These are phyloP conservation scores for Melanopsichium pennsylvanicum DNA, from an alignment of 1,284 basidiomycete species.

Conservation along the genomic window DNA sequence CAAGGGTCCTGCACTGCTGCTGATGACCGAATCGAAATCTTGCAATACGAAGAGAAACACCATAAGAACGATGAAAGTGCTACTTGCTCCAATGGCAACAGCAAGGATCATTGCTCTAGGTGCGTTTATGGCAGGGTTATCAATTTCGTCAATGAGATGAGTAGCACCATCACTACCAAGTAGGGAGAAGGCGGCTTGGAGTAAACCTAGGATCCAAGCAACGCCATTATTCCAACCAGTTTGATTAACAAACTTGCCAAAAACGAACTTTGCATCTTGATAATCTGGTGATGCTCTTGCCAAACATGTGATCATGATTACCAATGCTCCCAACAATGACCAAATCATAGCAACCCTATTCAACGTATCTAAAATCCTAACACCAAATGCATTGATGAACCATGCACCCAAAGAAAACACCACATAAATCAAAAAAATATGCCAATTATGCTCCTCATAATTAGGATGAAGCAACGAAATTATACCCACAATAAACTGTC, in stretches of 20 bases:
- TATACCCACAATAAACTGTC: constrained; percentile 65
- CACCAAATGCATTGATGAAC: constrained; percentile 55
- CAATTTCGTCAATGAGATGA: constrained; percentile 74
- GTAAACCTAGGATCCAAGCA: constrained; percentile 68
- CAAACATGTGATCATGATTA: constrained; percentile 67
- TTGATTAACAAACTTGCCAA: constrained; percentile 66
- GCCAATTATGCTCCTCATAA: constrained; percentile 59
- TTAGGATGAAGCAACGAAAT: constrained; percentile 64
- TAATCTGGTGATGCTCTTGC: constrained; percentile 64
- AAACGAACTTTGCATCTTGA: constrained; percentile 67
- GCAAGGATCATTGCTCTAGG: constrained; percentile 73
- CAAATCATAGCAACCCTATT: constrained; percentile 54
- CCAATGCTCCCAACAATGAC: constrained; percentile 65
- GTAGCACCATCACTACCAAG: constrained; percentile 58
- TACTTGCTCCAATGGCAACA: constrained; percentile 73
- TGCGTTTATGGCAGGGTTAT: constrained; percentile 71
- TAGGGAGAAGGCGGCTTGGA: constrained; percentile 67
- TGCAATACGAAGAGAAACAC: constrained; percentile 76
- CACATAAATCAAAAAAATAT: constrained; percentile 56
- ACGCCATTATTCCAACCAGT: constrained; percentile 69
- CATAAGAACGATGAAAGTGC: constrained; percentile 74
- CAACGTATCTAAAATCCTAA: constrained; percentile 34
- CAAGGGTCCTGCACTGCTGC: constrained; percentile 73
- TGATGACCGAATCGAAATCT: constrained; percentile 71
- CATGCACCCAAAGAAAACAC: constrained; percentile 49